Evolutionary conservation across 2,329 filamentous ascomycete genomes (phyloP), one percentile per base, ranked within the genome.

Genomic region (Aspergillus sp.): DNA sequence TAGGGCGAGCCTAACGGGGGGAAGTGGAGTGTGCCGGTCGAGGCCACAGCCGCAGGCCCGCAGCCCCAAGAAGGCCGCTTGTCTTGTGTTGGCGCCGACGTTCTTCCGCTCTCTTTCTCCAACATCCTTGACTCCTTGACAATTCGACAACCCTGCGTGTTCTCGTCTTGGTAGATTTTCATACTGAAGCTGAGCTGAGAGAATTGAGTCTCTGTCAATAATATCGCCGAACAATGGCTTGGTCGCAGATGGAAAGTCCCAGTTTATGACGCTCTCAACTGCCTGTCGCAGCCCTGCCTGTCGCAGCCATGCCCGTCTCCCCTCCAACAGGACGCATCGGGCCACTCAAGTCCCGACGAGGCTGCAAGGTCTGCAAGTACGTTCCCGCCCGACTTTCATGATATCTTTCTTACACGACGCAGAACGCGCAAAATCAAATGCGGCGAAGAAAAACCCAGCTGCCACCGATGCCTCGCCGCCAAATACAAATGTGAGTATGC

Each of bases 401-500:
- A 1, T 15, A 7, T 23, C 8, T 25, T 48, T 28, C 22, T 25
- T 7, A 46, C 19, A 48, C 4, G 7, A 11, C 15, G 11, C 34
- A 75, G 72, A 62, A 71, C 68, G n/a, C 68, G 74, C 45, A 66
- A 66, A 57, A 66, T 76, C 50, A 76, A 76, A 54, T 77, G 75
- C 48, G 75, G 74, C 38, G 72, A 77, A 57, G 69, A 72, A 58
- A 75, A 72, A 51, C 75, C 74, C 6, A 60, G 56, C 17, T 77
- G 75, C 60, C 22, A 69, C 1, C 69, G 71, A 50, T 77, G 75
- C 58, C 68, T 66, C 11, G 72, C 68, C 30, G 73, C 71, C 22
- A 70, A 71, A 48, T 71, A 70, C 52, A 71, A 69, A 34, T 77
- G 75, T 59, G 72, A 76, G 23, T 77, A 77, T 28, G 25, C 25